Evolutionary conservation across 208 protist species (phyloP), one percentile per base, ranked within the genome.

Genomic region (Porcisia deanei): DNA sequence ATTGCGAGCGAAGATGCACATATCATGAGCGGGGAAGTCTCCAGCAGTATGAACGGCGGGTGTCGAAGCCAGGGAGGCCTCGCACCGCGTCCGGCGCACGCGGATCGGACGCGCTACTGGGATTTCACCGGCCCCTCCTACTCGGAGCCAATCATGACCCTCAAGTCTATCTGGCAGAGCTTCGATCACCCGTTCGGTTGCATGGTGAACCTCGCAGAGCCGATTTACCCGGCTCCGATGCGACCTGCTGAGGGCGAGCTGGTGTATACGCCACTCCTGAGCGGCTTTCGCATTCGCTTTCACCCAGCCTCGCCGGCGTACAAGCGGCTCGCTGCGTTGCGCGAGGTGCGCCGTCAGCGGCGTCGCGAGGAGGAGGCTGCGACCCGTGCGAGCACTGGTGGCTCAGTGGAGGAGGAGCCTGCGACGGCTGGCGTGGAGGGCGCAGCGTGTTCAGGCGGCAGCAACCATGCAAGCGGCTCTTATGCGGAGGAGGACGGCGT

Each of bases 271-370:
- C 92, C 92, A 43, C 81, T 95, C 66, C 85, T 97, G 68, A 94
- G 89, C 77, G 92, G 92, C 30, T 95, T 97, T 58, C 87, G 91
- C 20, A 86, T 97, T 76, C 83, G 88, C 43, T 95, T 95, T 74
- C 86, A 88, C 79, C 82, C 84, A 14, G 73, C 80, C 22, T 93
- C 92, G 18, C 64, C 83, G 14, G 83, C 84, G 7, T 94, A 91
- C 58, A 80, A 74, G 37, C 73, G 86, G n/a, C 73, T 96, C 52
- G 79, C 70, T 22, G 78, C 78, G 0, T 77, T 94, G 83, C 86
- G 80, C n/a, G 70, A 79, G 39, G 73, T 81, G 58, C 60, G 77
- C 18, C 77, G 81, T 1, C 71, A 86, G 60, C 77, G 82, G 57
- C 77, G 73, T 55, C 69, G 66, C 10, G 47, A 52, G 20, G 75